These are phyloP conservation scores for Serendipita sp. DNA, from an alignment of 768 basidiomycete species.

Conservation along the genomic window DNA sequence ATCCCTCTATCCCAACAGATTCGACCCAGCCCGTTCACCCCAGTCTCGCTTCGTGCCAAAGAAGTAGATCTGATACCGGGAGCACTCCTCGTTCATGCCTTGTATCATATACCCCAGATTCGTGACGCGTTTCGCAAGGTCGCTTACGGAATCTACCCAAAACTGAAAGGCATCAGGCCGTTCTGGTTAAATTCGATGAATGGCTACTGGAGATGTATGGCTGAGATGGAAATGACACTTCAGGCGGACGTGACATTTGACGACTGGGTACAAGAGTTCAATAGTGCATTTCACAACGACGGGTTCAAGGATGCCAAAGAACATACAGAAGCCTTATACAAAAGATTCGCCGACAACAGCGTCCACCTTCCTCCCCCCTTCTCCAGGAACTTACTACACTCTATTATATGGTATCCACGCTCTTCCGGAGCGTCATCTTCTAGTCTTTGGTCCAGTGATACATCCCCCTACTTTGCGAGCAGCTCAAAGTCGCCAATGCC, in stretches of 20 bases:
- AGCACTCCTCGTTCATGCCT: not conserved
- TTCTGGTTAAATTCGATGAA: not conserved
- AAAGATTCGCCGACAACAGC: not conserved
- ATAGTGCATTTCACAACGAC: not conserved
- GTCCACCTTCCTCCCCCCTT: not conserved
- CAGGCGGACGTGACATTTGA: not conserved
- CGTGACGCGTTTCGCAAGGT: not conserved
- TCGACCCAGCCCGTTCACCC: not conserved
- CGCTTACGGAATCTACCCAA: not conserved
- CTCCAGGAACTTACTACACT: not conserved
- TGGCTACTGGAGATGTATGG: not conserved
- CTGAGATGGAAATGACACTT: not conserved
- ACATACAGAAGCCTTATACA: not conserved
- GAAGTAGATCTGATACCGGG: not conserved
- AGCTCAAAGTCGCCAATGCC: not conserved
- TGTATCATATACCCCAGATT: constrained; percentile 2
- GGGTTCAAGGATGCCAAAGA: not conserved
- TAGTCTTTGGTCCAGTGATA: not conserved
- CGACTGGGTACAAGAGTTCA: not conserved
- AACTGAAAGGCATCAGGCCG: not conserved
- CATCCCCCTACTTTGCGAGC: not conserved
- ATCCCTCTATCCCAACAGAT: not conserved
- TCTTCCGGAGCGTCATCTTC: not conserved
- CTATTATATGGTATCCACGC: not conserved
- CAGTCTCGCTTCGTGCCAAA: not conserved